Evolutionary conservation across 805 yeast genomes (phyloP).

Genomic region (Maudiozyma bulderi): DNA sequence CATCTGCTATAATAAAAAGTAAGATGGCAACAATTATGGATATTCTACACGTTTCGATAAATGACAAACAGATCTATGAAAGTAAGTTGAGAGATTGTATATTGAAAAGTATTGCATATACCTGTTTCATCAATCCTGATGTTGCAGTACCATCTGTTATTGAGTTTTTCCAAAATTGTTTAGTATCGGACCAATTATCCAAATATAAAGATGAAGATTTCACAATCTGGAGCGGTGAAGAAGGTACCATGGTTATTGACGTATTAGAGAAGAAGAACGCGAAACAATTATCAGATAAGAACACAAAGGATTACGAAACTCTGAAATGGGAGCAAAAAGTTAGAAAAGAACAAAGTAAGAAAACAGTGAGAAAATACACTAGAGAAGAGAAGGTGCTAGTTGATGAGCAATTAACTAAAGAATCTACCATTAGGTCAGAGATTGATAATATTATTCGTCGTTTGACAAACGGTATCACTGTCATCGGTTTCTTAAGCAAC

Average conservation of each 20-base stretch:
- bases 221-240: conserved; percentile 57
- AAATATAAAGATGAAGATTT: conserved; percentile 42
- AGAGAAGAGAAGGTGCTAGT: conserved; percentile 66
- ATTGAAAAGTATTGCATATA: conserved; percentile 42
- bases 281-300: conserved; percentile 47
- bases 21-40: conserved; percentile 17
- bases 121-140: conserved; percentile 52
- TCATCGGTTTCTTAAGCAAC: conserved; percentile 45
- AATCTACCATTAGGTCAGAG: conserved; percentile 42
- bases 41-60: conserved; percentile 14
- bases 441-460: conserved; percentile 33
- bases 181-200: conserved; percentile 31
- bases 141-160: conserved; percentile 43
- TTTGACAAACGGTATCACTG: conserved; percentile 40
- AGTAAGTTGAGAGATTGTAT: conserved; percentile 34
- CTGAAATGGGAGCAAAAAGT: conserved; percentile 83
- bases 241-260: conserved; percentile 61
- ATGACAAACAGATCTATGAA: conserved; percentile 7
- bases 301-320: conserved; percentile 76
- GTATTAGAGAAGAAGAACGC: conserved; percentile 41
- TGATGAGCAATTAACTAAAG: conserved; percentile 53
- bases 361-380: conserved; percentile 46
- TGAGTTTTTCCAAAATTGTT: conserved; percentile 34
- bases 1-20: conserved; percentile 43
- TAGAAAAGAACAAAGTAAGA: conserved; percentile 59